These are phyloP conservation scores for Candida sphagnicola DNA, from an alignment of 805 yeast genomes.

Conservation along the genomic window DNA sequence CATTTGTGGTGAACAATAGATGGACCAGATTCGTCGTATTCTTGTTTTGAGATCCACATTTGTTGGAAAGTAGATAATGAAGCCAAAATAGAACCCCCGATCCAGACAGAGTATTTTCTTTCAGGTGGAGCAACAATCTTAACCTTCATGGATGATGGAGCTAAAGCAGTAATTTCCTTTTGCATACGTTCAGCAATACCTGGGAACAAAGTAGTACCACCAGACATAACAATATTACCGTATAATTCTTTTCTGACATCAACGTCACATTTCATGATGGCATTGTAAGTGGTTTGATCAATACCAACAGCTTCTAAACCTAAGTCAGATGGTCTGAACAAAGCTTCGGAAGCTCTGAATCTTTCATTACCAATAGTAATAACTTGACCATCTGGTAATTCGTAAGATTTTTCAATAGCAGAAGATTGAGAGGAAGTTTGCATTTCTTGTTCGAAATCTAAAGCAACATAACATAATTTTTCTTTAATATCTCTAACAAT, in stretches of 20 bases:
- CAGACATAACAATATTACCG: conserved; percentile 99
- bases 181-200: conserved; percentile 99
- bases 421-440: conserved; percentile 99
- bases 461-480: conserved; percentile 97
- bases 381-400: conserved; percentile 99
- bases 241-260: conserved; percentile 98
- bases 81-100: conserved; percentile 99
- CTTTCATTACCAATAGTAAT: conserved; percentile 99
- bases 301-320: conserved; percentile 96
- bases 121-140: conserved; percentile 99
- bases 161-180: conserved; percentile 98
- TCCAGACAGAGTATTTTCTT: conserved; percentile 99
- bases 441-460: conserved; percentile 98
- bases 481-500: conserved; percentile 93
- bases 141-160: conserved; percentile 99
- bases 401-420: conserved; percentile 97
- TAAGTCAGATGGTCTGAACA: conserved; percentile 95
- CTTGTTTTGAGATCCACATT: conserved; percentile 99
- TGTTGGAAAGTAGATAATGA: conserved; percentile 99
- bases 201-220: conserved; percentile 99
- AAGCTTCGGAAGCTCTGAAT: conserved; percentile 99
- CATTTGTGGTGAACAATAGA: conserved; percentile 97
- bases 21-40: conserved; percentile 99
- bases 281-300: conserved; percentile 94
- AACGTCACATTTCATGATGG: conserved; percentile 97